Conservation (phyloP, 495 filamentous ascomycete species). For the Penicillium ucsense region DNA sequence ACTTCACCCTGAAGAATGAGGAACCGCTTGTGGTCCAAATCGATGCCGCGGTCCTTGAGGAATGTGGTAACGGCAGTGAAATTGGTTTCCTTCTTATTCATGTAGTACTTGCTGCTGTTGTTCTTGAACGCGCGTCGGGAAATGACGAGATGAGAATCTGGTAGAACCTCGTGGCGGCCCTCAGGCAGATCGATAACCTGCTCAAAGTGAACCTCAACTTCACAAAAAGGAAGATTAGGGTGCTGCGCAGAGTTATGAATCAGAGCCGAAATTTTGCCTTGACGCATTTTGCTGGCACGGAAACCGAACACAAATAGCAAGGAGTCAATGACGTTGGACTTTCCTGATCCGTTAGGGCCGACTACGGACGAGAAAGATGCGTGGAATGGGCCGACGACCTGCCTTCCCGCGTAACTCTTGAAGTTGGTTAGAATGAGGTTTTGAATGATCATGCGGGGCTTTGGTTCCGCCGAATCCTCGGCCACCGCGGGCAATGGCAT, state of each 20-base stretch:
- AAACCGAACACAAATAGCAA: conserved; percentile 97
- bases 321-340: conserved; percentile 98
- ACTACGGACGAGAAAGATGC: conserved; percentile 98
- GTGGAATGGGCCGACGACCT: conserved; percentile 95
- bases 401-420: conserved; percentile 94
- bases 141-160: conserved; percentile 74
- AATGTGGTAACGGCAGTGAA: conserved; percentile 85
- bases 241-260: conserved; percentile 91
- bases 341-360: conserved; percentile 94
- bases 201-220: conserved; percentile 92
- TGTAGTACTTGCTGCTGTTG: conserved; percentile 95
- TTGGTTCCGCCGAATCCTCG: conserved; percentile 63
- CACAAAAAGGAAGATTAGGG: conserved; percentile 78
- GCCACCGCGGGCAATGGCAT: conserved; percentile 52
- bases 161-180: conserved; percentile 63
- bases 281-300: conserved; percentile 97
- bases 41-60: conserved; percentile 81
- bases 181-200: conserved; percentile 82
- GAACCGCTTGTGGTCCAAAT: conserved; percentile 97
- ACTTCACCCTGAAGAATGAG: conserved; percentile 96
- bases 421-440: conserved; percentile 87
- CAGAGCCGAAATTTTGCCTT: conserved; percentile 94
- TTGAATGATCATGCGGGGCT: conserved; percentile 80
- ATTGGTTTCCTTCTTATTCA: conserved; percentile 77
- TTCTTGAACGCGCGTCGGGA: conserved; percentile 95